phyloP scores from a whole-genome alignment of 257 asterid genomes.

The Cordia subcordata region DNA sequence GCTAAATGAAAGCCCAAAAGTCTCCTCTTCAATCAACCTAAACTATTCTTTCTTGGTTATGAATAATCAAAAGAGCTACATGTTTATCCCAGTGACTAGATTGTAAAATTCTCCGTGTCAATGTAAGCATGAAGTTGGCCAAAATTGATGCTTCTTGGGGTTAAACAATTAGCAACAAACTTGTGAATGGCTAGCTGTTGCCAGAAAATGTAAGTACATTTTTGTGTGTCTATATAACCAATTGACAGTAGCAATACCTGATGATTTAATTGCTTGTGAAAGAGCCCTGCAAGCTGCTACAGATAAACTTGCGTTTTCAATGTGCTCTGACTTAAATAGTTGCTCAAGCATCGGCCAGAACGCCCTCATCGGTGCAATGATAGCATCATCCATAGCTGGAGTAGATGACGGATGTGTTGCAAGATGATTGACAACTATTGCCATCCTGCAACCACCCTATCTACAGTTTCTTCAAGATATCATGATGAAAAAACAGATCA shows the following conservation, averaged over 20 bases:
- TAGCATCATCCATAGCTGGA: slow-evolving; percentile 43
- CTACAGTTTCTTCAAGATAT: not conserved
- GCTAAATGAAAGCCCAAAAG: too few species aligned
- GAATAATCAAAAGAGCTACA: too few species aligned
- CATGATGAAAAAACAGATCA: not conserved
- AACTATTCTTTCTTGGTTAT: too few species aligned
- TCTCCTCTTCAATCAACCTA: too few species aligned
- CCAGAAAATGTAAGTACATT: too few species aligned
- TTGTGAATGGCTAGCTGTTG: slow-evolving; percentile 1
- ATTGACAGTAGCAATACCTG: slow-evolving; percentile 42
- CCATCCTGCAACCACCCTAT: slow-evolving; percentile 57
- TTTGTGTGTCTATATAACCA: too few species aligned
- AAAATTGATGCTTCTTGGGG: too few species aligned
- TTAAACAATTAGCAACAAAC: not conserved
- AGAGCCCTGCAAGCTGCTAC: slow-evolving; percentile 88
- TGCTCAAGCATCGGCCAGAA: slow-evolving; percentile 87
- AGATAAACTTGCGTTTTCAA: slow-evolving; percentile 64
- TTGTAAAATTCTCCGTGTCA: too few species aligned
- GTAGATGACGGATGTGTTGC: slow-evolving; percentile 45
- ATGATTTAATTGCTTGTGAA: slow-evolving; percentile 68
- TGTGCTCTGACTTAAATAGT: slow-evolving; percentile 51
- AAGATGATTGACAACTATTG: slow-evolving; percentile 57
- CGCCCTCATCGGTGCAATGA: slow-evolving; percentile 48
- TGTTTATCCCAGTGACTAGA: too few species aligned
- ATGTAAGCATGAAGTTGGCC: too few species aligned